phyloP scores from a whole-genome alignment of 306 rosid species.

The Trichosanthes truncata region DNA sequence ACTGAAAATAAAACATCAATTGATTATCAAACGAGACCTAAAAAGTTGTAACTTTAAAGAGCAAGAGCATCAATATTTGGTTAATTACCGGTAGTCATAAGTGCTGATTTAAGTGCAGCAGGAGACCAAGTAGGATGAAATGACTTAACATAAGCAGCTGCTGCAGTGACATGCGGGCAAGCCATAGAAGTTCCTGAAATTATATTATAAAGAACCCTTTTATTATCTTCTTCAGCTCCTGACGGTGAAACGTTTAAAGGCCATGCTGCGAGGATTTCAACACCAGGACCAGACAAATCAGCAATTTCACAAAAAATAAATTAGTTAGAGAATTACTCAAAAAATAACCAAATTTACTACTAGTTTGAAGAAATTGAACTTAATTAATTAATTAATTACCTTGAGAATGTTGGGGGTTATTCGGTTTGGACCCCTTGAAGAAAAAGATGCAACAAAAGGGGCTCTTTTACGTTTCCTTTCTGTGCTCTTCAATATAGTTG shows the following conservation, averaged over 20 bases:
- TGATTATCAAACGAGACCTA: no score
- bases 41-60: no score
- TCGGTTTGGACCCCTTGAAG: neutral
- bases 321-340: no score
- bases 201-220: constrained; percentile 8
- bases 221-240: neutral
- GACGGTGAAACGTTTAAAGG: constrained; percentile 2
- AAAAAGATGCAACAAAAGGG: neutral
- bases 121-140: constrained; percentile 31
- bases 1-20: no score
- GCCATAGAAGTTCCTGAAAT: constrained; percentile 24
- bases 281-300: constrained; percentile 20
- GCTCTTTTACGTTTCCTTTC: neutral
- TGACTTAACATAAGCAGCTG: constrained; percentile 25
- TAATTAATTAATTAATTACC: neutral
- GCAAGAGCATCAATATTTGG: neutral
- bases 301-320: no score
- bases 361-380: no score
- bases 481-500: constrained; percentile 1
- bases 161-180: constrained; percentile 24
- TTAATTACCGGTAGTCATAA: constrained; percentile 19
- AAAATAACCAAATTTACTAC: no score
- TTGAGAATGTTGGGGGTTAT: neutral
- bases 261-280: constrained; percentile 20
- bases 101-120: constrained; percentile 22